Percentiles rank a stretch among this genome's conserved stretches.
Evolutionary conservation across 164 flowering plant species (phyloP).

Genomic region (Liquidambar formosana): DNA sequence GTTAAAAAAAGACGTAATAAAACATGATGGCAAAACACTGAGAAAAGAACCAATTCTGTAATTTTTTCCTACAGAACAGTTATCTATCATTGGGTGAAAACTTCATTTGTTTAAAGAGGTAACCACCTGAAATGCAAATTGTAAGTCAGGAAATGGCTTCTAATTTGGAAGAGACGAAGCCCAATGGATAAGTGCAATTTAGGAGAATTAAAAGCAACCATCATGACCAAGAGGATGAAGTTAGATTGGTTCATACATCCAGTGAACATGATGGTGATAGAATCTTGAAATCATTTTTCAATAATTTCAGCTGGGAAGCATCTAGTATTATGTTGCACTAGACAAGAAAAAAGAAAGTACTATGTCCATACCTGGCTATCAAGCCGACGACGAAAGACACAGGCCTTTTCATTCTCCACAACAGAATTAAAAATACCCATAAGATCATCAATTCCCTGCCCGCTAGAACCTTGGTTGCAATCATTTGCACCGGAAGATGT

Average conservation of each 20-base stretch:
- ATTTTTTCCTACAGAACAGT: too few species aligned
- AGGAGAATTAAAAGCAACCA: background rate
- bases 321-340: too few species aligned
- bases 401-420: constrained; percentile 41
- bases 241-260: background rate
- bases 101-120: too few species aligned
- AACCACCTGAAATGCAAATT: too few species aligned
- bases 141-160: too few species aligned
- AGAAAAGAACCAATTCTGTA: too few species aligned
- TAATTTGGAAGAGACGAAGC: too few species aligned
- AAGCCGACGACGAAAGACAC: constrained; percentile 51
- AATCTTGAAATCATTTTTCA: background rate
- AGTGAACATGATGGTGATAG: background rate
- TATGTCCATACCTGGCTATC: constrained; percentile 67
- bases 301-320: background rate
- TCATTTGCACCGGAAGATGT: constrained; percentile 19
- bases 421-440: constrained; percentile 45
- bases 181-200: too few species aligned
- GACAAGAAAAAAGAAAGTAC: too few species aligned
- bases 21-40: too few species aligned
- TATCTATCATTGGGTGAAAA: too few species aligned
- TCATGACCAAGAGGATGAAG: background rate
- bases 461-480: constrained; percentile 8
- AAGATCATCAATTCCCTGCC: constrained; percentile 33
- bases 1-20: too few species aligned